Percentiles rank a stretch among this genome's conserved stretches.
These are phyloP conservation scores for Vigna trinervia DNA, from an alignment of 306 rosid species.

Conservation along the genomic window DNA sequence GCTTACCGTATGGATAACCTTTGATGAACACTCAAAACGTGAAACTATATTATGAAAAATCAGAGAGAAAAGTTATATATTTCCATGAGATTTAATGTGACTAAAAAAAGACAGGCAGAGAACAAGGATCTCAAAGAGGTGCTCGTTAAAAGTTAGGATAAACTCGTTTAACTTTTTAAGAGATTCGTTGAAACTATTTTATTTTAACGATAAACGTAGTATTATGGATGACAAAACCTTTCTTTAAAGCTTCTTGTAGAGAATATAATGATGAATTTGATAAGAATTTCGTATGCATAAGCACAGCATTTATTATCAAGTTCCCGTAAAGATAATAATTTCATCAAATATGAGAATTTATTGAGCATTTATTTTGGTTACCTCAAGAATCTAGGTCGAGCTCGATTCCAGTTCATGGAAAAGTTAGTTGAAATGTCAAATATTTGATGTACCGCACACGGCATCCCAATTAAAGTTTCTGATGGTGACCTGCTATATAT, in stretches of 20 bases:
- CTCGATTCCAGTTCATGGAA: neutral
- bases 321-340: neutral
- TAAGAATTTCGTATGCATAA: neutral
- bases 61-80: too few relatives aligned
- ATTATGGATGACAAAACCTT: too few relatives aligned
- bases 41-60: too few relatives aligned
- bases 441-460: slow-evolving; percentile 19
- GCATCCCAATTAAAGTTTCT: slow-evolving; percentile 38
- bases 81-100: too few relatives aligned
- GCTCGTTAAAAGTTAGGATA: neutral
- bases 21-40: too few relatives aligned
- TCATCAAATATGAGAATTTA: neutral
- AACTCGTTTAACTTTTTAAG: neutral
- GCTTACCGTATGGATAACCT: too few relatives aligned
- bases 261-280: slow-evolving; percentile 2
- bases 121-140: too few relatives aligned
- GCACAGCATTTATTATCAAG: neutral
- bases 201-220: too few relatives aligned
- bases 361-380: slow-evolving; percentile 19
- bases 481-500: slow-evolving; percentile 22
- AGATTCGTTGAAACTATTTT: too few relatives aligned
- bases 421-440: slow-evolving; percentile 36
- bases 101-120: too few relatives aligned
- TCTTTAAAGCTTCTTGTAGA: neutral
- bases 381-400: slow-evolving; percentile 26